Evolutionary conservation across 495 filamentous ascomycete species (phyloP), one percentile per base, ranked within the genome.

Genomic region (Penicillium diatomitis): DNA sequence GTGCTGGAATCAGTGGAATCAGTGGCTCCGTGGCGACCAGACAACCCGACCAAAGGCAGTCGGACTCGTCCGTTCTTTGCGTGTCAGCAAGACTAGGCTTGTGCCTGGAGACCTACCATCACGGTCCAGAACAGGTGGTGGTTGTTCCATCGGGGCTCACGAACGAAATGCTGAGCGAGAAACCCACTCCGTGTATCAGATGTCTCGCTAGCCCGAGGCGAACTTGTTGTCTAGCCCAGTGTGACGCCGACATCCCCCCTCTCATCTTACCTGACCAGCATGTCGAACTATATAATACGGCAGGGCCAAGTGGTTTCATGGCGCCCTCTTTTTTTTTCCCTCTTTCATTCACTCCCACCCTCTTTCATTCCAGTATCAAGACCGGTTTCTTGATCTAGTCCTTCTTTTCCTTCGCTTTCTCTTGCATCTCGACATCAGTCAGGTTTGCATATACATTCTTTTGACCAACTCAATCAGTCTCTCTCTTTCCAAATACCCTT

Each of bases 391-490:
- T 56, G 56, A 44, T 49, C 31, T 0, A 46, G 45, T 40, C 37
- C 33, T 60, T 56, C 45, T 53, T 60, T 57, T 46, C 29, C 20
- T 20, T 20, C 20, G 20, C 20, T 20, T 20, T 20, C 20, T 20
- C 20, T 20, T 20, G 20, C 20, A 20, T 20, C 20, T 20, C 20
- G 20, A 32, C 6, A 44, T 28, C 9, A 27, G n/a, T 28, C 8
- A 4, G 32, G 41, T 11, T 11, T 12, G 41, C 49, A 27, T 35
- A 57, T 59, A 47, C 47, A 46, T 47, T 51, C 34, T 3, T 40
- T 49, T 47, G 56, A 57, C 59, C 51, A 62, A 40, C 51, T 57
- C 56, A 46, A 62, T 20, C 37, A 55, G 12, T 50, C 59, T 53
- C 48, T 51, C 53, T 55, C 49, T 62, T 46, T 44, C 46, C 34